Percentiles rank a stretch among this genome's conserved stretches.
Conservation (phyloP, 108 stramenopile genomes). For the Seminavis robusta region DNA sequence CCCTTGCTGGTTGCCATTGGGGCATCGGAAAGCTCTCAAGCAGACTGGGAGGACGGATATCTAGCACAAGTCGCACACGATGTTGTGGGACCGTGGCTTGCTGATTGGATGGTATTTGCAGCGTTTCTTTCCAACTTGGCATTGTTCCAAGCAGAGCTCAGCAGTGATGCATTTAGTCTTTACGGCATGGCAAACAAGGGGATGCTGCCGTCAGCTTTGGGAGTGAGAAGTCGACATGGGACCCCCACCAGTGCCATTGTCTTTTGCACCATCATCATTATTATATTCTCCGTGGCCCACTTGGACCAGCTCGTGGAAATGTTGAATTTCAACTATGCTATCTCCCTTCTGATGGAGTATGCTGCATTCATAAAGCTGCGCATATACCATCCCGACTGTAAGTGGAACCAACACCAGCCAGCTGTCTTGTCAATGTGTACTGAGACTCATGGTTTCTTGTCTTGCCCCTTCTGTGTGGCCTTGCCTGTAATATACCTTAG, state of each 20-base stretch:
- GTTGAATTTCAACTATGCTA: constrained; percentile 86
- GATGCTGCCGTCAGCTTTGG: constrained; percentile 78
- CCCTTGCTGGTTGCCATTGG: constrained; percentile 78
- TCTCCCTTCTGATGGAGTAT: constrained; percentile 88
- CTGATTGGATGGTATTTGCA: constrained; percentile 88
- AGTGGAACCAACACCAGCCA: no score
- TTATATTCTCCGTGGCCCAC: constrained; percentile 51
- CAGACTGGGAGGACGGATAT: constrained; percentile 85
- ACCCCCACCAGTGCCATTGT: constrained; percentile 89
- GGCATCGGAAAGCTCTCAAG: constrained; percentile 60
- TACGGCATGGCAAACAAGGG: constrained; percentile 94
- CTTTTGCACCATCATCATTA: constrained; percentile 71
- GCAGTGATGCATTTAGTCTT: constrained; percentile 82
- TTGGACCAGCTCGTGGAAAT: constrained; percentile 87
- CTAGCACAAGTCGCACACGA: constrained; percentile 73
- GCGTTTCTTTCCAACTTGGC: constrained; percentile 88
- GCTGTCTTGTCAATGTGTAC: no score
- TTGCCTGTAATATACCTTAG: no score
- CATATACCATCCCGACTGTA: constrained; percentile 31
- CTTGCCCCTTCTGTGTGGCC: no score
- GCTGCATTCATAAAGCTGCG: constrained; percentile 93
- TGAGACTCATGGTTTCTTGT: no score
- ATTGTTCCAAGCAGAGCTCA: constrained; percentile 92
- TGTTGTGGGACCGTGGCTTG: constrained; percentile 88
- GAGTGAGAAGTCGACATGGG: constrained; percentile 68